phyloP scores from a whole-genome alignment of 1,139 yeast species.

The Meyerozyma sp. region DNA sequence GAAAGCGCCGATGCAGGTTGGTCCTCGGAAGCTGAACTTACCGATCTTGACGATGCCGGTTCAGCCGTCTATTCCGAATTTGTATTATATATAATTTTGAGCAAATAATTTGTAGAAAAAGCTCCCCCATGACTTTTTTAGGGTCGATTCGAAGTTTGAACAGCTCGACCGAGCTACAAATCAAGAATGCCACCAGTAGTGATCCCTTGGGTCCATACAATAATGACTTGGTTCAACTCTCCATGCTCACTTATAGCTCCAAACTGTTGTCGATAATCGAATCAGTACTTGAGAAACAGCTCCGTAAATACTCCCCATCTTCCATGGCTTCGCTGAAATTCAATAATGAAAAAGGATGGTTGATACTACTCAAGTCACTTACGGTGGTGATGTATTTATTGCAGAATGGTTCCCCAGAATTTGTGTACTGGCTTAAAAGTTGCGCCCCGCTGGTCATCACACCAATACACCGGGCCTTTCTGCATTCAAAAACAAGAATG shows the following conservation, averaged over 20 bases:
- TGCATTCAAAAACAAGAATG: slow-evolving; percentile 4
- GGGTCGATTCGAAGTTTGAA: slow-evolving; percentile 4
- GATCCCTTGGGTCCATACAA: slow-evolving; percentile 39
- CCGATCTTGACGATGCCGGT: neutral
- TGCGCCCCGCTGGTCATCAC: neutral
- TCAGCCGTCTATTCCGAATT: neutral
- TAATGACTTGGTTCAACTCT: slow-evolving; percentile 29
- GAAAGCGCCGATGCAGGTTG: neutral
- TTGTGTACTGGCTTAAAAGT: slow-evolving; percentile 23
- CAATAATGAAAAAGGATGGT: slow-evolving; percentile 8
- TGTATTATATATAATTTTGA: slow-evolving; percentile 2
- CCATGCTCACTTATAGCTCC: slow-evolving; percentile 21
- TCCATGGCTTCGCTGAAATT: neutral
- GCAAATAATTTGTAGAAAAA: slow-evolving; percentile 3
- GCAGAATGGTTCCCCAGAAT: slow-evolving; percentile 34
- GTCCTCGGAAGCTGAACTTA: neutral
- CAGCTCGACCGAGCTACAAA: slow-evolving; percentile 11
- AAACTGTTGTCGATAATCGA: slow-evolving; percentile 13
- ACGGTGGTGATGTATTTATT: slow-evolving; percentile 31
- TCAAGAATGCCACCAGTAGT: slow-evolving; percentile 24
- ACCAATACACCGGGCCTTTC: neutral
- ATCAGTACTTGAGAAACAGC: slow-evolving; percentile 11
- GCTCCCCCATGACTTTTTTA: slow-evolving; percentile 4
- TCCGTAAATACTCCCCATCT: slow-evolving; percentile 4
- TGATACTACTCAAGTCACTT: slow-evolving; percentile 26